Evolutionary conservation across 2,329 filamentous ascomycete species (phyloP), one percentile per base, ranked within the genome.

Genomic region (Fusarium verticillioides): DNA sequence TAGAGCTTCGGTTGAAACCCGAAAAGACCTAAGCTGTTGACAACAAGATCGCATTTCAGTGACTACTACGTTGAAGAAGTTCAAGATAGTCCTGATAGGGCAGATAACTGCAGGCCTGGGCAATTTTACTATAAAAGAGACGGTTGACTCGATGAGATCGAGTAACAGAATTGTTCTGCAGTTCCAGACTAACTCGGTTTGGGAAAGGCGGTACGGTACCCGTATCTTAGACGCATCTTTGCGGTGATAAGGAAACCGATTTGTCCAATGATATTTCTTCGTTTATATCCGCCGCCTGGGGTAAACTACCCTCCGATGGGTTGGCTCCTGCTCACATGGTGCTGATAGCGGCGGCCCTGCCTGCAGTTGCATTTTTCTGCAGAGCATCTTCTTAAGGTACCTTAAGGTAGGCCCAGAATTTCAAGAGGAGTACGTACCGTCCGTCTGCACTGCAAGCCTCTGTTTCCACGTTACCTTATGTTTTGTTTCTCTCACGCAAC

Each of bases 81-180:
- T 58, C 39, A 40, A 50, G 66, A 69, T 69, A 64, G 50, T 50
- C 46, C 42, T 69, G 59, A 69, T 65, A 69, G 60, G 59, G 49
- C 30, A 71, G 70, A 73, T 75, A 73, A 46, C 40, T 72, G 28
- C 34, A 47, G 42, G 52, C 47, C n/a, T 36, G 56, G 53, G 26
- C 37, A 62, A 34, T 50, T 69, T 71, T 54, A 60, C 36, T 63
- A 61, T 64, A 63, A 57, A 47, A 64, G 39, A 43, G 65, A 65
- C 42, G 53, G 75, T 74, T 85, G 83, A 85, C 83, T 85, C 83
- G 83, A 85, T 84, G 78, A 77, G 78, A 84, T 85, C 80, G 81
- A 84, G 83, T 85, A 85, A 85, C 49, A 65, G 46, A 60, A 76
- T 75, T 68, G 50, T 56, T 58, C 54, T 69, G 37, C 44, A 54